These are phyloP conservation scores for Dalbergia oliveri DNA, from an alignment of 306 rosid species.

Conservation along the genomic window DNA sequence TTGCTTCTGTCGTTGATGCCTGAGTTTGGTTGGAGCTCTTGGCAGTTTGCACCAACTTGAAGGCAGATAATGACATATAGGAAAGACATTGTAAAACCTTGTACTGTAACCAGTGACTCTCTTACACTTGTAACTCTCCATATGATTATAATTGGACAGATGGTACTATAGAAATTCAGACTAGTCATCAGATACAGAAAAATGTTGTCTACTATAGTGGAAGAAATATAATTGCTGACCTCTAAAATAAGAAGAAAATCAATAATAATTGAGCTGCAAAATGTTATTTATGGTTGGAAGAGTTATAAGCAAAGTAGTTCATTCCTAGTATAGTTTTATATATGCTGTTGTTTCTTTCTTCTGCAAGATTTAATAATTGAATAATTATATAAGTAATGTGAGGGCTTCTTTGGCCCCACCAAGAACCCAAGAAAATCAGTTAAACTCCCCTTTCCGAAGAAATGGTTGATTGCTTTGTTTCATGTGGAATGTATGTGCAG, in stretches of 20 bases:
- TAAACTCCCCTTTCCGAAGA: conserved; percentile 31
- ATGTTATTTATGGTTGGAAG: conserved; percentile 58
- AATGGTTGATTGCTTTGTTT: conserved; percentile 43
- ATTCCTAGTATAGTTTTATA: conserved; percentile 26
- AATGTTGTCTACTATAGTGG: conserved; percentile 55
- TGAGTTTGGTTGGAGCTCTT: conserved; percentile 10
- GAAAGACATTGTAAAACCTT: conserved; percentile 37
- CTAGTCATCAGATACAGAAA: conserved; percentile 44
- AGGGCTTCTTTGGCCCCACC: conserved; percentile 45
- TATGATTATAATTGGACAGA: conserved; percentile 36
- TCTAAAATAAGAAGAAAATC: conserved; percentile 34
- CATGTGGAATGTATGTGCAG: conserved; percentile 57
- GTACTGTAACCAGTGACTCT: conserved; percentile 33
- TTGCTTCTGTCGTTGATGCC: conserved; percentile 6
- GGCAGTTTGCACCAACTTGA: conserved; percentile 35
- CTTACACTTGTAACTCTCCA: neutral
- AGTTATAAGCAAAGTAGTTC: conserved; percentile 67
- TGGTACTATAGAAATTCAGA: conserved; percentile 24
- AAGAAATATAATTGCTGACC: conserved; percentile 48
- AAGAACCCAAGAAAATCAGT: conserved; percentile 47
- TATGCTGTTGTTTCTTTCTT: conserved; percentile 38
- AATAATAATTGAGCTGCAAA: conserved; percentile 40
- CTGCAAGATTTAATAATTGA: conserved; percentile 53
- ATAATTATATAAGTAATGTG: conserved; percentile 48
- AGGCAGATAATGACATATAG: conserved; percentile 34